Conservation (phyloP, 306 rosid species). For the Cucumis cinereus region DNA sequence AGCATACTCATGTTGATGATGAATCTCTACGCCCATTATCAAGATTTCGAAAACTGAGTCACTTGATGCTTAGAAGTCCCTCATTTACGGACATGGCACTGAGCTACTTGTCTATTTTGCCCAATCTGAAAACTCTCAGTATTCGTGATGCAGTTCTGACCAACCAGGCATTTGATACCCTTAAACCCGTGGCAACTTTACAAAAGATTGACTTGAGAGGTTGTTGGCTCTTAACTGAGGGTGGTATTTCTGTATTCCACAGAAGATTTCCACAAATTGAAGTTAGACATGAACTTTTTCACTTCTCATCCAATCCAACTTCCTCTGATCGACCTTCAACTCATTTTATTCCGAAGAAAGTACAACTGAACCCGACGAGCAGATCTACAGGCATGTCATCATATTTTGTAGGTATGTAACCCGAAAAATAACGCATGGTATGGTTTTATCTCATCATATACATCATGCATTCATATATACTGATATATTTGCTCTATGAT, state of each 20-base stretch:
- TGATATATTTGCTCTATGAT: background rate
- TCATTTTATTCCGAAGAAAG: slow-evolving; percentile 24
- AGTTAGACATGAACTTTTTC: slow-evolving; percentile 49
- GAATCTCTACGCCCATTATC: slow-evolving; percentile 41
- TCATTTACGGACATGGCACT: slow-evolving; percentile 56
- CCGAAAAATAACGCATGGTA: background rate
- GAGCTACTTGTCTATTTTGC: slow-evolving; percentile 46
- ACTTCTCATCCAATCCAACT: slow-evolving; percentile 20
- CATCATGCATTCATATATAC: background rate
- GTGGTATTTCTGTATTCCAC: slow-evolving; percentile 34
- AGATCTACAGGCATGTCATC: slow-evolving; percentile 21
- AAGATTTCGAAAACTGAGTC: slow-evolving; percentile 39
- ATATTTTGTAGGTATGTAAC: slow-evolving; percentile 41
- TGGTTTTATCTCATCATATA: background rate
- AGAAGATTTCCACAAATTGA: slow-evolving; percentile 56
- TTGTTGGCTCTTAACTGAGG: slow-evolving; percentile 77
- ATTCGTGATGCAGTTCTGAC: slow-evolving; percentile 66
- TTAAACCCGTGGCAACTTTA: slow-evolving; percentile 43
- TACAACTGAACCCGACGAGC: slow-evolving; percentile 20
- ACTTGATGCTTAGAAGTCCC: slow-evolving; percentile 40
- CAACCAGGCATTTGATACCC: slow-evolving; percentile 41
- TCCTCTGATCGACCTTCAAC: slow-evolving; percentile 24
- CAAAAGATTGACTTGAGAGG: slow-evolving; percentile 61
- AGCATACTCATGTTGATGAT: slow-evolving; percentile 42
- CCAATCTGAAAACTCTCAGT: slow-evolving; percentile 46